phyloP scores from a whole-genome alignment of 108 stramenopile genomes.

The Cyclotella atomus region DNA sequence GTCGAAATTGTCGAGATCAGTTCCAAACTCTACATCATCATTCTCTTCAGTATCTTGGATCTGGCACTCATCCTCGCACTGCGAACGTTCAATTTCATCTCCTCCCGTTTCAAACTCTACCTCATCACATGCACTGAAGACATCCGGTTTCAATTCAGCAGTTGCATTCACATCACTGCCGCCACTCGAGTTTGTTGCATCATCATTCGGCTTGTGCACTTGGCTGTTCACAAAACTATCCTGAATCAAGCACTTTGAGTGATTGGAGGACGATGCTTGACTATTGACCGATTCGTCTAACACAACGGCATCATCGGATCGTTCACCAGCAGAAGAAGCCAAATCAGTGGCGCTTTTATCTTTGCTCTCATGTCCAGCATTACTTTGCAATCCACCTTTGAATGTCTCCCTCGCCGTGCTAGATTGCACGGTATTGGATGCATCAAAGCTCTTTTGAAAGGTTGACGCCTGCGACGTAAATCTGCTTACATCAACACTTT shows the following conservation, averaged over 20 bases:
- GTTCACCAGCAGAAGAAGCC: background rate
- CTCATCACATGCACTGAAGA: background rate
- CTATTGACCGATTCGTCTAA: background rate
- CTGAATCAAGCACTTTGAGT: background rate
- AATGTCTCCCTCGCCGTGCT: background rate
- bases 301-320: background rate
- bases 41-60: background rate
- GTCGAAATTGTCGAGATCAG: background rate
- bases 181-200: background rate
- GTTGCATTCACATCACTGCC: background rate
- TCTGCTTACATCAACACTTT: constrained; percentile 2
- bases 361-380: background rate
- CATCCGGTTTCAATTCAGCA: background rate
- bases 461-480: background rate
- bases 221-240: background rate
- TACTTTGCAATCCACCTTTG: background rate
- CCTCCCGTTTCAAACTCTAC: background rate
- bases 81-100: background rate
- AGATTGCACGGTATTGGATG: background rate
- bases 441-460: background rate
- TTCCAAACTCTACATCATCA: background rate
- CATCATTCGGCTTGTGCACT: background rate
- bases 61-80: background rate
- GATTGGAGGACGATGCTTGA: background rate
- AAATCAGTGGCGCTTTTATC: background rate